These are phyloP conservation scores for Chytridiales sp. DNA, from an alignment of 371 early-diverging fungal genomes.

Conservation along the genomic window DNA sequence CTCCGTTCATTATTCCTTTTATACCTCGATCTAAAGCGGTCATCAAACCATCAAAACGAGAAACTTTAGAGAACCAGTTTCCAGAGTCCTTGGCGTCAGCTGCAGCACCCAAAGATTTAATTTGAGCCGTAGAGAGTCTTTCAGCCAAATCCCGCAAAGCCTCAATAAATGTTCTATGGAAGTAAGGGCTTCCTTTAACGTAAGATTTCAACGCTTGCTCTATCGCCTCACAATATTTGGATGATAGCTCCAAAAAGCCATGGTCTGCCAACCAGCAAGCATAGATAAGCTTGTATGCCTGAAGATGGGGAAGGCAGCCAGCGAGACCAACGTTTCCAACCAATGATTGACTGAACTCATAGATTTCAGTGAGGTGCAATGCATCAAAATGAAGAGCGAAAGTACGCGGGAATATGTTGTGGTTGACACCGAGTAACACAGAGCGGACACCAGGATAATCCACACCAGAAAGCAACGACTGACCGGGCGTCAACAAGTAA, in stretches of 20 bases:
- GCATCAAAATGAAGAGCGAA: conserved; percentile 53
- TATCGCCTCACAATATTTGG: conserved; percentile 73
- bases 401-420: conserved; percentile 26
- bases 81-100: conserved; percentile 49
- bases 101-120: conserved; percentile 23
- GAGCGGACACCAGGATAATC: conserved; percentile 59
- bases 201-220: conserved; percentile 69
- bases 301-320: conserved; percentile 76
- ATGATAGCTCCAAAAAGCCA: conserved; percentile 71
- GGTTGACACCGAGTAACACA: conserved; percentile 63
- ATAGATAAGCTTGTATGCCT: conserved; percentile 81
- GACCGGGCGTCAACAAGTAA: conserved; percentile 64
- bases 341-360: conserved; percentile 71
- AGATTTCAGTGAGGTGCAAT: conserved; percentile 72
- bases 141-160: conserved; percentile 54
- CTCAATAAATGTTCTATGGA: conserved; percentile 66
- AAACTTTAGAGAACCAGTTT: conserved; percentile 52
- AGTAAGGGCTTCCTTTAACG: conserved; percentile 72
- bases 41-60: conserved; percentile 67
- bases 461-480: conserved; percentile 57
- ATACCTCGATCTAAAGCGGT: conserved; percentile 69
- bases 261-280: conserved; percentile 81
- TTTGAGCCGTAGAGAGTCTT: conserved; percentile 38
- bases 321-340: conserved; percentile 46
- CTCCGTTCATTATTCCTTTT: conserved; percentile 60